Evolutionary conservation across 768 basidiomycete species (phyloP).

Genomic region (Leccinum olivaceopallidum): DNA sequence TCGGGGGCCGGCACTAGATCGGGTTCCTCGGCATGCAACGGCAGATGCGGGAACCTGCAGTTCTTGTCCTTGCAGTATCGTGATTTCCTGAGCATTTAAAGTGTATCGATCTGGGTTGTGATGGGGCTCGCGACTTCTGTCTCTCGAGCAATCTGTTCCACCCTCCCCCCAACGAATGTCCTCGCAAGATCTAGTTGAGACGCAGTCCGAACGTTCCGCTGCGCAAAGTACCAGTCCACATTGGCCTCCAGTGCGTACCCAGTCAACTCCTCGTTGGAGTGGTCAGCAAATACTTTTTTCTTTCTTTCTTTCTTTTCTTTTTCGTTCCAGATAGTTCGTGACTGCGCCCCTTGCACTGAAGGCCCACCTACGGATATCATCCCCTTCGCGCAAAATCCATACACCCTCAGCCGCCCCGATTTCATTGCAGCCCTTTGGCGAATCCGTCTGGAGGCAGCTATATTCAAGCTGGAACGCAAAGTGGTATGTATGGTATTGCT

Average conservation of each 20-base stretch:
- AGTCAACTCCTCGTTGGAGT: not conserved
- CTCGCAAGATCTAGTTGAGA: not conserved
- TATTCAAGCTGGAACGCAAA: slow-evolving; percentile 24
- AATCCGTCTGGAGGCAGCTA: slow-evolving; percentile 18
- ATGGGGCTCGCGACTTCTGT: not conserved
- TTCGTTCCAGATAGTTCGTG: not conserved
- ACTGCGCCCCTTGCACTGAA: not conserved
- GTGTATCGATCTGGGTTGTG: slow-evolving; percentile 7
- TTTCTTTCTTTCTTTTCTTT: not conserved
- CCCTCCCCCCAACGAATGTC: slow-evolving; percentile 5
- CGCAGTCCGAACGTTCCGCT: slow-evolving; percentile 1
- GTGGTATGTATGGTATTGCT: slow-evolving; percentile 16
- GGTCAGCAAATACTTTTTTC: not conserved
- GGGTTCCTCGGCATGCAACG: slow-evolving; percentile 20
- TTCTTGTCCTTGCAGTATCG: slow-evolving; percentile 8
- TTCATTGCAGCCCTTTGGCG: slow-evolving; percentile 21
- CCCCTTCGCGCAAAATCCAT: not conserved
- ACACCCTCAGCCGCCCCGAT: slow-evolving; percentile 2
- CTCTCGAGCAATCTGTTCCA: not conserved
- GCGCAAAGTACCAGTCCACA: not conserved
- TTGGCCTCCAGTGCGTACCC: slow-evolving; percentile 3
- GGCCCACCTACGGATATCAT: not conserved
- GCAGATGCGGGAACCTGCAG: slow-evolving; percentile 1
- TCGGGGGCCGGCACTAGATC: slow-evolving; percentile 5
- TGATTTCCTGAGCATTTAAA: slow-evolving; percentile 17